Percentiles rank a stretch among this genome's conserved stretches.
Evolutionary conservation across 768 basidiomycete genomes (phyloP).

Genomic region (Agaricus subrufescens): DNA sequence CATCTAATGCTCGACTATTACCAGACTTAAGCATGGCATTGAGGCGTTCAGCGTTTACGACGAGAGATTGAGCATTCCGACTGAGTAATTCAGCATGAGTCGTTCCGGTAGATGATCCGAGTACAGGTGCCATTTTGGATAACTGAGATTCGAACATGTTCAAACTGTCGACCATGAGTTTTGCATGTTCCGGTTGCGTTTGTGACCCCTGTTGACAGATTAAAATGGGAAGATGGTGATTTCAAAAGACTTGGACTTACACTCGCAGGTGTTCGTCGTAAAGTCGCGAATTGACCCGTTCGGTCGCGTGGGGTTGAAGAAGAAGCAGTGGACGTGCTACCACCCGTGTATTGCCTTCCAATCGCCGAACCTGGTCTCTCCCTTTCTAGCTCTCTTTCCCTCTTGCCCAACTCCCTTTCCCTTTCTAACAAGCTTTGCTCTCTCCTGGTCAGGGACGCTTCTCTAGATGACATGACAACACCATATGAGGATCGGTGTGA

Average conservation of each 20-base stretch:
- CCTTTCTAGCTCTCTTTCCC: conserved; percentile 16
- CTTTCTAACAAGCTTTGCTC: conserved; percentile 10
- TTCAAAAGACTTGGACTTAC: background rate
- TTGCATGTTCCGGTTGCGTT: conserved; percentile 51
- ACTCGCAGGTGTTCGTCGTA: conserved; percentile 16
- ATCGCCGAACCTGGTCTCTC: conserved; percentile 18
- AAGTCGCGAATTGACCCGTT: conserved; percentile 21
- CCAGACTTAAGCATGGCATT: conserved; percentile 55
- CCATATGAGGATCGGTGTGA: conserved; percentile 38
- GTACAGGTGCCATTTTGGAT: conserved; percentile 40
- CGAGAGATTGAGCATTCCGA: conserved; percentile 58
- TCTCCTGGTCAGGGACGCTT: conserved; percentile 12
- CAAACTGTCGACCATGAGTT: conserved; percentile 68
- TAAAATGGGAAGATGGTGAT: background rate
- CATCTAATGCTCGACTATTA: conserved; percentile 58
- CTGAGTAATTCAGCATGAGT: conserved; percentile 38
- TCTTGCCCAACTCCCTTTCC: conserved; percentile 6
- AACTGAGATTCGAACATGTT: conserved; percentile 67
- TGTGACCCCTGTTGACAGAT: conserved; percentile 7
- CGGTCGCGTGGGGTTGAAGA: conserved; percentile 19
- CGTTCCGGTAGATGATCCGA: conserved; percentile 19
- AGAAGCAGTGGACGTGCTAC: conserved; percentile 12
- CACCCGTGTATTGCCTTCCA: conserved; percentile 17
- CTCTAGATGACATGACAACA: conserved; percentile 18
- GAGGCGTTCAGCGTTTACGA: conserved; percentile 61